These are phyloP conservation scores for Colletotrichum sp. DNA, from an alignment of 2,329 filamentous ascomycete species.

Conservation along the genomic window DNA sequence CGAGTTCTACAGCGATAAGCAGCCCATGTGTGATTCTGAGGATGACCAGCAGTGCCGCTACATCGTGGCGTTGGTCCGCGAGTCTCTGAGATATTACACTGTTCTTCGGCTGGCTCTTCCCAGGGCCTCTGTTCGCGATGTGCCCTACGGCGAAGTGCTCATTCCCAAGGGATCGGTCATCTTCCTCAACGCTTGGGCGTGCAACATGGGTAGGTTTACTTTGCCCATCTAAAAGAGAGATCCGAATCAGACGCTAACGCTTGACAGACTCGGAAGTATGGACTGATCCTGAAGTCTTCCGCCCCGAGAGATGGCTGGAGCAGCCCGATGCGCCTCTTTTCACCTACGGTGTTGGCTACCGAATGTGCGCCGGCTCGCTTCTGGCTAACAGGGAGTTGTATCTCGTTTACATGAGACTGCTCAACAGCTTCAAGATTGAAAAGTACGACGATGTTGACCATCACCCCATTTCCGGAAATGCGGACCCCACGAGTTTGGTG, in stretches of 20 bases:
- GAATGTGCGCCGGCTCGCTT: conserved; percentile 70
- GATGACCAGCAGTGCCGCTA: conserved; percentile 71
- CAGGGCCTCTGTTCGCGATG: conserved; percentile 63
- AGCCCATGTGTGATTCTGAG: conserved; percentile 63
- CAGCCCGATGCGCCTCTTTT: conserved; percentile 68
- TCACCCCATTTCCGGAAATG: conserved; percentile 63
- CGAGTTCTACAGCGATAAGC: conserved; percentile 52
- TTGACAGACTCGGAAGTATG: conserved; percentile 55
- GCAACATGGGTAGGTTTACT: no score
- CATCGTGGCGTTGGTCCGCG: conserved; percentile 66
- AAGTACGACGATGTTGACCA: conserved; percentile 59
- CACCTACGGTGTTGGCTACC: conserved; percentile 69
- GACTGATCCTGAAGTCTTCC: conserved; percentile 55
- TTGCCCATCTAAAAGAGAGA: no score
- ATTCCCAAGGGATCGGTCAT: conserved; percentile 69
- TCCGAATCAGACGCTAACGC: background rate
- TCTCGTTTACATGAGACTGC: conserved; percentile 64
- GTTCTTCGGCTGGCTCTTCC: conserved; percentile 68
- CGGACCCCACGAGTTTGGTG: conserved; percentile 67
- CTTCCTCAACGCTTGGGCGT: conserved; percentile 72
- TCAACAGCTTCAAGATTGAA: conserved; percentile 66
- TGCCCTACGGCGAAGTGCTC: conserved; percentile 59
- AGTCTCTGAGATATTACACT: conserved; percentile 67
- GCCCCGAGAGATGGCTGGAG: conserved; percentile 63
- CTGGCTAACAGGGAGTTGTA: conserved; percentile 71